Evolutionary conservation across 495 filamentous ascomycete genomes (phyloP), one percentile per base, ranked within the genome.

Genomic region (Xylaria flabelliformis): DNA sequence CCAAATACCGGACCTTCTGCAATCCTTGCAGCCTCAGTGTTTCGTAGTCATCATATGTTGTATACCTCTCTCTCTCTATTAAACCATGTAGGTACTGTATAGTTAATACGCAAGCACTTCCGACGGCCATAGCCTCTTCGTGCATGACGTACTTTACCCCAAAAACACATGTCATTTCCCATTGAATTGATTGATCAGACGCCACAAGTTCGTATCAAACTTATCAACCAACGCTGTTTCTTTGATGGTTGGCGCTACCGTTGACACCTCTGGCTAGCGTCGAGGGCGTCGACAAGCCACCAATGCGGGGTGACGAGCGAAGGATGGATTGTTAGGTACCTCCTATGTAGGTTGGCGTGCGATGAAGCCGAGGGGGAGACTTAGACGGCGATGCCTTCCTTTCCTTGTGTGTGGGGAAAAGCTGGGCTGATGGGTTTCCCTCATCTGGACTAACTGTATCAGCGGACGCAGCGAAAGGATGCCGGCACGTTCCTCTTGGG

Each of bases 1-100:
- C 61, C 36, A 64, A 71, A 66, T 72, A 65, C 70, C 70, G 70
- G 61, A 64, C 61, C 61, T 72, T 41, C 61, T 66, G 61, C 69
- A 71, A 51, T 50, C 65, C 41, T 69, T 55, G 41, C 34, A 24
- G 21, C 29, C 32, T 36, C 41, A 5, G 21, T 56, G 44, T 19
- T 19, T 39, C 8, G 32, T 42, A 4, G 56, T 48, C 67, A 15
- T 69, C 24, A 32, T 46, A n/a, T 39, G 53, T 17, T 4, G 19
- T 44, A 55, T 8, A 29, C n/a, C n/a, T 2, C 26, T 29, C 2
- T 1, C 29, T 19, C 34, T 19, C 5, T 21, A 58, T 8, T 29
- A 39, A 29, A 26, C 21, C 13, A 42, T 53, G 12, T n/a, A n/a
- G n/a, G n/a, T 36, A n/a, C 61, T 5, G 26, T 55, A 51, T 56